Evolutionary conservation across 1,139 yeast species (phyloP).

Genomic region (Tardiomyces digboiensis): DNA sequence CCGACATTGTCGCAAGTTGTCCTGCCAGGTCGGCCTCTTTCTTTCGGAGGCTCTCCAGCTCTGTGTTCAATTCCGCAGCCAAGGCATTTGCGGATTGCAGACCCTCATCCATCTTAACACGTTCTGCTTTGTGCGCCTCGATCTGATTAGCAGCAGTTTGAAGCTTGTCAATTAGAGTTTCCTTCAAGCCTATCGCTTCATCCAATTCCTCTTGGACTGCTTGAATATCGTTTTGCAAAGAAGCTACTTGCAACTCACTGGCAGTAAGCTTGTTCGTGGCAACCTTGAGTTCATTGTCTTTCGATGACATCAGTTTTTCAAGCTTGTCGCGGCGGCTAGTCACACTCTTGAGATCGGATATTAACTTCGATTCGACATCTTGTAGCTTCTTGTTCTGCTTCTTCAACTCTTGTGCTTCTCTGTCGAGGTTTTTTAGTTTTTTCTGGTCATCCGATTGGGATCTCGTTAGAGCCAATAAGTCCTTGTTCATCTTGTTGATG

Average conservation of each 20-base stretch:
- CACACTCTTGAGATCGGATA: slow-evolving; percentile 10
- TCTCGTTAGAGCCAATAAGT: slow-evolving; percentile 55
- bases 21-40: slow-evolving; percentile 1
- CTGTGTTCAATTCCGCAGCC: slow-evolving; percentile 10
- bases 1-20: slow-evolving; percentile 3
- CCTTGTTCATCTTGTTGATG: slow-evolving; percentile 84
- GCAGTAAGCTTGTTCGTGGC: slow-evolving; percentile 4
- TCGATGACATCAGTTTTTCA: slow-evolving; percentile 6
- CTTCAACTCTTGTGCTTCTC: slow-evolving; percentile 15
- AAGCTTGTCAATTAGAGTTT: slow-evolving; percentile 21
- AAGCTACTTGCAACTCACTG: neutral
- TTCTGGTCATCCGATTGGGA: slow-evolving; percentile 47
- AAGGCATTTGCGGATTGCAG: slow-evolving; percentile 9
- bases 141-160: slow-evolving; percentile 11
- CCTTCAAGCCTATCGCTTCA: slow-evolving; percentile 20
- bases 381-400: slow-evolving; percentile 13
- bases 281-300: slow-evolving; percentile 8
- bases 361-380: slow-evolving; percentile 4
- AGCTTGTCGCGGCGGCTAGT: slow-evolving; percentile 7
- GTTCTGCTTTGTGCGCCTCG: slow-evolving; percentile 8
- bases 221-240: slow-evolving; percentile 11
- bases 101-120: slow-evolving; percentile 10
- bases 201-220: slow-evolving; percentile 12
- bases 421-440: slow-evolving; percentile 26
- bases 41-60: slow-evolving; percentile 4